phyloP scores from a whole-genome alignment of 805 yeast species.

The Myxozyma mucilagina region DNA sequence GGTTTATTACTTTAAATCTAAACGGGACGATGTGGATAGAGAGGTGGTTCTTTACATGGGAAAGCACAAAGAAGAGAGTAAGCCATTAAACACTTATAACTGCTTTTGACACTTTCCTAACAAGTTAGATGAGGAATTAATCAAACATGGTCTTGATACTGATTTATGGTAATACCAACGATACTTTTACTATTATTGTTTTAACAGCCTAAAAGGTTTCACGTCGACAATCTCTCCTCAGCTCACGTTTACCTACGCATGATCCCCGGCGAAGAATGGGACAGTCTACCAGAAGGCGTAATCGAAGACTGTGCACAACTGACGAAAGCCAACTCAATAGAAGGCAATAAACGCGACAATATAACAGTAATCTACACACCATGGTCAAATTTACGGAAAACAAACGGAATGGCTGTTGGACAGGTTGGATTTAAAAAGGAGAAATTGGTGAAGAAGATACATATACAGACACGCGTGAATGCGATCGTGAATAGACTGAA shows the following conservation, averaged over 20 bases:
- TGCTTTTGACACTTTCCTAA: too few species aligned
- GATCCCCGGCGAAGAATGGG: slow-evolving; percentile 48
- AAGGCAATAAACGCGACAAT: slow-evolving; percentile 69
- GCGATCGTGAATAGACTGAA: slow-evolving; percentile 59
- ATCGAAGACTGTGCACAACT: slow-evolving; percentile 64
- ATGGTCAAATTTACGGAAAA: slow-evolving; percentile 65
- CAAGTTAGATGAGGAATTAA: slow-evolving; percentile 49
- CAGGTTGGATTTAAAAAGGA: slow-evolving; percentile 72
- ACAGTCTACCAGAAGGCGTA: slow-evolving; percentile 53
- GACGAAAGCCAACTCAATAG: slow-evolving; percentile 74
- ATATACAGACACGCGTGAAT: slow-evolving; percentile 59
- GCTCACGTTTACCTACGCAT: slow-evolving; percentile 74
- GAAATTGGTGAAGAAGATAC: slow-evolving; percentile 52
- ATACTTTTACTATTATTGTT: neutral
- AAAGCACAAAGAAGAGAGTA: slow-evolving; percentile 67
- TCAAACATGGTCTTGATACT: slow-evolving; percentile 63
- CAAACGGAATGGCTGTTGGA: slow-evolving; percentile 73
- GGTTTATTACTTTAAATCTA: slow-evolving; percentile 50
- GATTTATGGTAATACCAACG: slow-evolving; percentile 56
- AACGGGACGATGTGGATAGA: slow-evolving; percentile 40
- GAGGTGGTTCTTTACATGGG: slow-evolving; percentile 62
- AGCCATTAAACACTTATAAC: slow-evolving; percentile 7
- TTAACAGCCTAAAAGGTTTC: slow-evolving; percentile 47
- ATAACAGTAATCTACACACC: slow-evolving; percentile 72
- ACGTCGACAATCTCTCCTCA: slow-evolving; percentile 71